Evolutionary conservation across 345 rosid species (phyloP), one percentile per base, ranked within the genome.

Genomic region (Combretum micranthum): DNA sequence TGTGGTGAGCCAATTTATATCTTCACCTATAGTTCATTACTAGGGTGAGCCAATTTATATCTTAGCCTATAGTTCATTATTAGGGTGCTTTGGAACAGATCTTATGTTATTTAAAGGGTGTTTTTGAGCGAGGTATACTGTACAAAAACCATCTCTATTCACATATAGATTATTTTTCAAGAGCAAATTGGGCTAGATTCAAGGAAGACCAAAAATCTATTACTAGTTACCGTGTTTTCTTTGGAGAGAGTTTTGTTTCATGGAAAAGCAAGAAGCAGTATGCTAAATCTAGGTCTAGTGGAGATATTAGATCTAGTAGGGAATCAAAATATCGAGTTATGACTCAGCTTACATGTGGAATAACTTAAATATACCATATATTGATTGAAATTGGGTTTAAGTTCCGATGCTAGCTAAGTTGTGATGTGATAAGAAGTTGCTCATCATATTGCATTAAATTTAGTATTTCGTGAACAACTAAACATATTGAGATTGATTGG

Each of bases 31-130:
- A n/a, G n/a, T n/a, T n/a, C n/a, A n/a, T n/a, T n/a, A n/a, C n/a
- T n/a, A n/a, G n/a, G n/a, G 52, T 48, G 16, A 48, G 52, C 16
- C 52, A 48, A 48, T 48, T 48, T n/a, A 48, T 48, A 4, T 48
- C 19, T 25, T 25, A 0, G 3, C 1, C 52, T 14, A 48, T 19
- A 4, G 8, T 13, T 48, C 20, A 48, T 48, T 12, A 15, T n/a
- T 48, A 1, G 52, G 9, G 2, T 48, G 18, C 2, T 0, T n/a
- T 48, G 12, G 16, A 48, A 48, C 19, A 48, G 3, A 48, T 48
- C 19, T 48, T 48, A 8, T 14, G 52, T 11, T 48, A 48, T n/a
- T 48, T 48, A 4, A 48, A 48, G 16, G 52, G 52, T n/a, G 18
- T 19, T n/a, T n/a, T 21, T n/a, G 3, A 19, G 9, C 20, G 2